These are phyloP conservation scores for Massariosphaeria phaeospora DNA, from an alignment of 495 filamentous ascomycete genomes.

Conservation along the genomic window DNA sequence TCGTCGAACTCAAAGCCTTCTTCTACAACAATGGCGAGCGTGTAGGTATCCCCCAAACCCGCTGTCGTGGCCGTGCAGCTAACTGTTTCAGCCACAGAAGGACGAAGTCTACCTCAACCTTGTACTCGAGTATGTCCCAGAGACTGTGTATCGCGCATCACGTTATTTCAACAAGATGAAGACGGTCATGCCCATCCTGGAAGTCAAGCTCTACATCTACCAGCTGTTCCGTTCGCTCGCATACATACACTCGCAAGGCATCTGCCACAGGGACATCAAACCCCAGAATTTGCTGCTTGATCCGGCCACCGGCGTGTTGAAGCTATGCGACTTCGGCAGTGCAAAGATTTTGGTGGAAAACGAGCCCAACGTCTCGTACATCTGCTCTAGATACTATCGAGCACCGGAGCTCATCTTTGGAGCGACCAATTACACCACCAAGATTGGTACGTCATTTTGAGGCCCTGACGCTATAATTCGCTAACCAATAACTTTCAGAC, in stretches of 20 bases:
- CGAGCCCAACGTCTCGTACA: constrained; percentile 99
- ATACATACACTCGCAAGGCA: constrained; percentile 98
- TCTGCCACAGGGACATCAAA: constrained; percentile 99
- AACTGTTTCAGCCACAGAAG: constrained; percentile 43
- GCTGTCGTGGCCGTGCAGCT: constrained; percentile 8
- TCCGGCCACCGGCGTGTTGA: constrained; percentile 81
- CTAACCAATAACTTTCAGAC: constrained; percentile 54
- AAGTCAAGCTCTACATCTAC: constrained; percentile 99
- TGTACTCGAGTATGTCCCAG: constrained; percentile 95
- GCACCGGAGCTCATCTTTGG: constrained; percentile 98
- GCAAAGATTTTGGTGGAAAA: constrained; percentile 99
- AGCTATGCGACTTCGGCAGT: constrained; percentile 98
- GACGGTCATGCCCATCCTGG: constrained; percentile 97
- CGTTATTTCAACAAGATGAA: constrained; percentile 99
- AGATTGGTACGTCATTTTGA: constrained; percentile 70
- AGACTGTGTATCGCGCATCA: constrained; percentile 97
- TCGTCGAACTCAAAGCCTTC: constrained; percentile 97
- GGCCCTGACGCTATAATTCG: not conserved
- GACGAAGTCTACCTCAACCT: constrained; percentile 99
- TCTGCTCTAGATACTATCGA: constrained; percentile 98
- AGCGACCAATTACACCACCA: constrained; percentile 98
- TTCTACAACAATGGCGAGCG: constrained; percentile 99
- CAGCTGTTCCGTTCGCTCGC: constrained; percentile 97
- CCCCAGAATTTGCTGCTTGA: constrained; percentile 95
- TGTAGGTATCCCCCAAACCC: constrained; percentile 47